These are phyloP conservation scores for Nigrospora oryzae DNA, from an alignment of 2,329 filamentous ascomycete genomes.

Conservation along the genomic window DNA sequence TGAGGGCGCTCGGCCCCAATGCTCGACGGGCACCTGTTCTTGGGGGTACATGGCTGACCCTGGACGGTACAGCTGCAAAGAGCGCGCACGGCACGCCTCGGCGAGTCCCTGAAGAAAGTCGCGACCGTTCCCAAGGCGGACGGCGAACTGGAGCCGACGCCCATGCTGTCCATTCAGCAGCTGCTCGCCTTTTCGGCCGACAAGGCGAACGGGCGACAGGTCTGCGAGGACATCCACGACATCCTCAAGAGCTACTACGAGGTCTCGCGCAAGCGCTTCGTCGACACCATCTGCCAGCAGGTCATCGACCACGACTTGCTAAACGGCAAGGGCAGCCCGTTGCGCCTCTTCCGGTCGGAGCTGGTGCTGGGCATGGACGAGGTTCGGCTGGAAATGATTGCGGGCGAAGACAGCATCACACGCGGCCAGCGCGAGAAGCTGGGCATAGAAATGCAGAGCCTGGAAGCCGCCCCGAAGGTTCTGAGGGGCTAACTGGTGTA, in stretches of 20 bases:
- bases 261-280: constrained; percentile 39
- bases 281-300: constrained; percentile 41
- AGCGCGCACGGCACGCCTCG: neutral
- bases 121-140: neutral
- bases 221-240: constrained; percentile 37
- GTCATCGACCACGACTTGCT: constrained; percentile 35
- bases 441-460: constrained; percentile 26
- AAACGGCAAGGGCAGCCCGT: constrained; percentile 29
- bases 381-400: constrained; percentile 34
- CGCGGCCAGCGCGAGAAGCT: constrained; percentile 24
- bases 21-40: no score
- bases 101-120: neutral
- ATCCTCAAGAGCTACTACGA: constrained; percentile 43
- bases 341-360: constrained; percentile 33
- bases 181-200: neutral
- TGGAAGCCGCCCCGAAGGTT: constrained; percentile 18
- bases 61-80: neutral
- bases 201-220: constrained; percentile 13
- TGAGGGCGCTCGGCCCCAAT: no score
- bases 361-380: constrained; percentile 30
- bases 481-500: neutral
- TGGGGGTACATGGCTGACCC: no score
- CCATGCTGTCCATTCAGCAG: no score
- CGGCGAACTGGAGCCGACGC: no score
- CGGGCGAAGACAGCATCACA: constrained; percentile 31